Evolutionary conservation across 2,329 filamentous ascomycete genomes (phyloP), one percentile per base, ranked within the genome.

Genomic region (Fusarium sp.): DNA sequence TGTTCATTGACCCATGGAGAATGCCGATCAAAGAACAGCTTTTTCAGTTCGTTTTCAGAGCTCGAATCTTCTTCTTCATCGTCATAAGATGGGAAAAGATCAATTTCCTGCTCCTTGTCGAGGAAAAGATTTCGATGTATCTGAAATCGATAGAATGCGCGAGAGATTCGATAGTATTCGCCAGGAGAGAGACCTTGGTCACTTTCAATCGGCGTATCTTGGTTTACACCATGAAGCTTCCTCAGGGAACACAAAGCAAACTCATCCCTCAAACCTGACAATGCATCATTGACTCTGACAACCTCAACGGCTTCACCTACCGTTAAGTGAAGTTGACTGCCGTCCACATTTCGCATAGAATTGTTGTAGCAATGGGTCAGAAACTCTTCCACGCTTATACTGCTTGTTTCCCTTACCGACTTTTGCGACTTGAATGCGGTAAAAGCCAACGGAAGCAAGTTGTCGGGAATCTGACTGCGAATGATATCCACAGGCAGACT

Each of bases 1-100:
- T 78, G 72, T 62, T 78, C 72, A 18, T 77, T 78, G 17, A 75
- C 74, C 74, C 68, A 77, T 8, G 74, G 72, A 6, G 75, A 77
- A 54, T 75, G 68, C 6, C 66, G 39, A 20, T 64, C 60, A 32
- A 78, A 78, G 57, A 78, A 78, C 6, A 77, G 30, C 45, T 66
- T 73, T 56, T 78, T 78, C 20, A 62, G 52, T 11, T 47, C 42
- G 28, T 51, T 65, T 7, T 63, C 58, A 2, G 28, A 51, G 15
- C 52, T 42, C 8, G 22, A 47, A 4, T 54, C 59, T 15, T 48
- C 52, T 15, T 62, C 45, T 10, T 48, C 30, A 1, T 66, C 41
- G 32, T 54, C 24, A 22, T 62, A n/a, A 28, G 41, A 55, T 1
- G 62, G 38, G 8, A 72, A 72, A 12, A 70, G 38, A 36, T 45